These are phyloP conservation scores for Acer yangbiense DNA, from an alignment of 345 rosid species.

Conservation along the genomic window DNA sequence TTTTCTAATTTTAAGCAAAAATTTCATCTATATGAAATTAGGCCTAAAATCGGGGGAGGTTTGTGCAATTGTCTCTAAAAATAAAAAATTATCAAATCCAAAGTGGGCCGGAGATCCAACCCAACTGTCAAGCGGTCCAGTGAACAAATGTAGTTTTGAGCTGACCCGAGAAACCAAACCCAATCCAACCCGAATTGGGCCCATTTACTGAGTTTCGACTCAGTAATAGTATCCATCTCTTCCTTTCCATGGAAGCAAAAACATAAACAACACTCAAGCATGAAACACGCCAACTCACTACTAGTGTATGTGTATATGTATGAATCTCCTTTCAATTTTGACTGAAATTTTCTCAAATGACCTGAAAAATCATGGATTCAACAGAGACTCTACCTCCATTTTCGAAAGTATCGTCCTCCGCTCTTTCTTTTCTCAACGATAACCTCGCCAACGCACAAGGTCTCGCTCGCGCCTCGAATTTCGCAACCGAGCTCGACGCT, in stretches of 20 bases:
- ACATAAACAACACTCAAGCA: background rate
- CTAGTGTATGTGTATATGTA: background rate
- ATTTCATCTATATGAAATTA: too few species aligned
- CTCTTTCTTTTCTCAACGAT: slow-evolving; percentile 56
- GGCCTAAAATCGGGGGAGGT: too few species aligned
- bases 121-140: background rate
- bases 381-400: slow-evolving; percentile 51
- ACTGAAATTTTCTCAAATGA: background rate
- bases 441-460: slow-evolving; percentile 42
- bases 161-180: background rate
- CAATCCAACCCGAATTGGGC: background rate
- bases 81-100: too few species aligned
- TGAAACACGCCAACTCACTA: background rate
- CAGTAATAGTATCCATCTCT: background rate
- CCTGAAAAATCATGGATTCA: slow-evolving; percentile 42
- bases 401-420: slow-evolving; percentile 48
- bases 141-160: background rate
- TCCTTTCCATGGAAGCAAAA: background rate
- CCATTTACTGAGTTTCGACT: background rate
- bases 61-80: too few species aligned
- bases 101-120: background rate
- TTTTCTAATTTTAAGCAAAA: too few species aligned
- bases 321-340: background rate
- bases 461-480: slow-evolving; percentile 46
- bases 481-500: slow-evolving; percentile 57